Evolutionary conservation across 1,284 basidiomycete genomes (phyloP), one percentile per base, ranked within the genome.

Genomic region (Crepidotus sp.): DNA sequence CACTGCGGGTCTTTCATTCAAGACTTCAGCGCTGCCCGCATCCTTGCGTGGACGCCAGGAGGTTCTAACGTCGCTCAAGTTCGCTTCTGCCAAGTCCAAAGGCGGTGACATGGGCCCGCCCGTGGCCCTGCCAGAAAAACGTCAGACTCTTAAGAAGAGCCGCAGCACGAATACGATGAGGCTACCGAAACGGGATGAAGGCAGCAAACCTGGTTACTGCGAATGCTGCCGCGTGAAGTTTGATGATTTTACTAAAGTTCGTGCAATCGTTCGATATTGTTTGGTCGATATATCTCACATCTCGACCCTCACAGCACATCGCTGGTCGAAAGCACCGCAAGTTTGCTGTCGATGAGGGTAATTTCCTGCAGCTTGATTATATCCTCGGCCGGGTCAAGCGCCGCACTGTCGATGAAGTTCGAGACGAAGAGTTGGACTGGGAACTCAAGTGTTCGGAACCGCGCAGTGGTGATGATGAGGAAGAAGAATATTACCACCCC

Each of bases 221-320:
- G 96, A 99, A 61, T 96, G 94, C 62, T 99, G 96, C 64, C 77
- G 95, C 17, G 59, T 77, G 44, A 90, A 92, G 61, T 99, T 94
- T 59, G 82, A 85, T 0, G 85, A 97, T 63, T 95, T 98, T 57
- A 79, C 80, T 50, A 64, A 72, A 53, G 93, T 95, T 55, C 59
- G 81, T 68, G 14, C 43, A 42, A n/a, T n/a, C n/a, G n/a, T n/a
- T 13, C 9, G 26, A 15, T 35, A 35, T 29, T 14, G 17, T 40
- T 13, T 4, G 11, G n/a, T 27, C 3, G 25, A 13, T 10, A 6
- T 29, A 10, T 13, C 29, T 15, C 38, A 54, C 35, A 41, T 55
- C 36, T 42, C 15, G 45, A 21, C 21, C 32, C 43, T 34, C 33
- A 36, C 41, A 98, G 90, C 96, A 99, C 60, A 73, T 90, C 42